Evolutionary conservation across 2,329 filamentous ascomycete genomes (phyloP).

Genomic region (Harringtonia lauricola): DNA sequence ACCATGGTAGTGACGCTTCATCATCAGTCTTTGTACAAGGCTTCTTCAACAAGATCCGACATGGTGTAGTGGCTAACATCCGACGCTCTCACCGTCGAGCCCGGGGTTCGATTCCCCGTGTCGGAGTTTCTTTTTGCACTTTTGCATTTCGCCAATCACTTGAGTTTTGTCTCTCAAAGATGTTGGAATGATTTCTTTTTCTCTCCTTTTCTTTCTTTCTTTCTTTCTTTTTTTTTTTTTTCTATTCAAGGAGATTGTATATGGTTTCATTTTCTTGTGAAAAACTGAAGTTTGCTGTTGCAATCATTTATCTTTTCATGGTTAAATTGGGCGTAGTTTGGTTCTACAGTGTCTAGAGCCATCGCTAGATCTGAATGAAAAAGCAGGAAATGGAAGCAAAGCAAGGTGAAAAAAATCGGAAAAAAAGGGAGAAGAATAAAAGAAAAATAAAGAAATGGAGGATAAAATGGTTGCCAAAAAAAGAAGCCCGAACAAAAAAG

Average conservation of each 20-base stretch:
- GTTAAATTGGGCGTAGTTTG: no score
- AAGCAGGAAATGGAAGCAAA: no score
- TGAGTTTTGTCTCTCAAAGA: no score
- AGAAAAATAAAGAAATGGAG: no score
- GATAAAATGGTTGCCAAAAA: no score
- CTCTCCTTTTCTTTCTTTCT: background rate
- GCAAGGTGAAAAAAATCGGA: no score
- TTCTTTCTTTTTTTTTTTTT: background rate
- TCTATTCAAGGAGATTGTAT: no score
- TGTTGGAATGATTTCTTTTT: background rate
- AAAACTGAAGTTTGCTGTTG: background rate
- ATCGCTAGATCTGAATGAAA: no score
- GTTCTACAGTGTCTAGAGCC: no score
- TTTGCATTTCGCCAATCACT: background rate
- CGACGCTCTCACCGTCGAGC: constrained; percentile 9
- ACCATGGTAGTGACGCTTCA: no score
- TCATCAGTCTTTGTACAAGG: no score
- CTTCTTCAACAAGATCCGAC: constrained; percentile 3
- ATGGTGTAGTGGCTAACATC: constrained; percentile 11
- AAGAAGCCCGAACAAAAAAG: background rate
- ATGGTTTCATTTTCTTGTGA: background rate
- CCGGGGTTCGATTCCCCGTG: constrained; percentile 10
- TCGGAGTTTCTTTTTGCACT: constrained; percentile 3
- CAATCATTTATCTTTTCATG: background rate
- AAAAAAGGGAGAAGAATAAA: no score